Evolutionary conservation across 139 green algal species (phyloP), one percentile per base, ranked within the genome.

Genomic region (Auxenochlorella pyrenoidosa): DNA sequence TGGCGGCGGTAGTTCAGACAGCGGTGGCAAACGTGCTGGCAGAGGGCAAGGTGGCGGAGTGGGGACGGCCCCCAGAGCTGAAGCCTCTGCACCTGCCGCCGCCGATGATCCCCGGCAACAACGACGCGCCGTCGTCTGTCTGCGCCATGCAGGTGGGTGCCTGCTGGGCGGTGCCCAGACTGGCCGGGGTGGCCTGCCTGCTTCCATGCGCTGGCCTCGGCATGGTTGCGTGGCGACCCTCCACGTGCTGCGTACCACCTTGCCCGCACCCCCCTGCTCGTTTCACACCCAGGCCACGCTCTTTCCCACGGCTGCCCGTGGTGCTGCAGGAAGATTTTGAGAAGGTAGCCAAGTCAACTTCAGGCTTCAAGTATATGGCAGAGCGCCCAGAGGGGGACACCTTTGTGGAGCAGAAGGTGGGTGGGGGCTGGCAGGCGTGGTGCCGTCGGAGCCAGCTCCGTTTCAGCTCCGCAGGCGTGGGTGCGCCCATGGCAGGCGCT

Each of bases 381-480:
- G 54, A 84, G 79, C 54, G 58, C 8, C 79, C 79, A 30, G 36
- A 59, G 22, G 38, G 8, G 22, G 10, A 58, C 22, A 84, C 79
- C 4, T 84, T 84, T 84, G 79, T 72, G 36, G 44, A 72, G 54
- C 79, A 84, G 28, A 82, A 82, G 65, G 28, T n/a, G 65, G 65
- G 65, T 24, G 65, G 65, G 65, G 30, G 30, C 26, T 10, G 18
- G 65, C 65, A 28, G 60, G 60, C n/a, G n/a, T n/a, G n/a, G n/a
- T n/a, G n/a, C n/a, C n/a, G n/a, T n/a, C n/a, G n/a, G n/a, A n/a
- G n/a, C n/a, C n/a, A n/a, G n/a, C n/a, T n/a, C n/a, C n/a, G n/a
- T n/a, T n/a, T n/a, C n/a, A n/a, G n/a, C n/a, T n/a, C n/a, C n/a
- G n/a, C n/a, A n/a, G n/a, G n/a, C 26, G 15, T 28, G 65, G 30